A percentile compares a stretch with the other conserved stretches of the same genome.
Conservation (phyloP, 169 alveolate species). For the Cryptosporidium xiaoi region DNA sequence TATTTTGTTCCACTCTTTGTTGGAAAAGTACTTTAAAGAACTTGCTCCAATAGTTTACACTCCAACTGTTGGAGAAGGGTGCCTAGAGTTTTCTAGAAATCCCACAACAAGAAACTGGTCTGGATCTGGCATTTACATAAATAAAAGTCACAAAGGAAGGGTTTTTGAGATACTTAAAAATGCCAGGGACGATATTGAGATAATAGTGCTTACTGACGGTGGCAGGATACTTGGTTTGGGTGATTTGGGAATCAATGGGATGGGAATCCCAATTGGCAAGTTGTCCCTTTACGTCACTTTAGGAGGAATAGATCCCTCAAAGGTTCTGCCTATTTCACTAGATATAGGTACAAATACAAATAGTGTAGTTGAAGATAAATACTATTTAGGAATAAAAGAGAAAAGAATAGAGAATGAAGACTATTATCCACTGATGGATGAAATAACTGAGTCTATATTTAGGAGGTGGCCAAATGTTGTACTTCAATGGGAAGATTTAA, state of each 20-base stretch:
- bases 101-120: conserved; percentile 69
- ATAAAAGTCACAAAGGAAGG: conserved; percentile 14
- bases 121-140: conserved; percentile 53
- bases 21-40: conserved; percentile 72
- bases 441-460: conserved; percentile 73
- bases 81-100: conserved; percentile 71
- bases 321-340: conserved; percentile 75
- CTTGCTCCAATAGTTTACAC: conserved; percentile 79
- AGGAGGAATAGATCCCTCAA: conserved; percentile 80
- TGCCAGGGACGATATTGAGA: conserved; percentile 73
- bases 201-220: conserved; percentile 85
- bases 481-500: conserved; percentile 80
- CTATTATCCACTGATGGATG: conserved; percentile 76
- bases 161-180: conserved; percentile 23
- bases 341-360: conserved; percentile 79
- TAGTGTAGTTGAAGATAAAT: conserved; percentile 30
- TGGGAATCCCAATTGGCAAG: conserved; percentile 85
- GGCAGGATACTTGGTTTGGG: conserved; percentile 84
- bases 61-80: conserved; percentile 80
- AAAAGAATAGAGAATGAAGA: conserved; percentile 76
- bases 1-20: conserved; percentile 73
- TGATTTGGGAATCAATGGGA: conserved; percentile 83
- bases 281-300: conserved; percentile 78
- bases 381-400: conserved; percentile 76
- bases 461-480: conserved; percentile 79